phyloP scores from a whole-genome alignment of 257 asterid species.

The Cinchona pubescens region DNA sequence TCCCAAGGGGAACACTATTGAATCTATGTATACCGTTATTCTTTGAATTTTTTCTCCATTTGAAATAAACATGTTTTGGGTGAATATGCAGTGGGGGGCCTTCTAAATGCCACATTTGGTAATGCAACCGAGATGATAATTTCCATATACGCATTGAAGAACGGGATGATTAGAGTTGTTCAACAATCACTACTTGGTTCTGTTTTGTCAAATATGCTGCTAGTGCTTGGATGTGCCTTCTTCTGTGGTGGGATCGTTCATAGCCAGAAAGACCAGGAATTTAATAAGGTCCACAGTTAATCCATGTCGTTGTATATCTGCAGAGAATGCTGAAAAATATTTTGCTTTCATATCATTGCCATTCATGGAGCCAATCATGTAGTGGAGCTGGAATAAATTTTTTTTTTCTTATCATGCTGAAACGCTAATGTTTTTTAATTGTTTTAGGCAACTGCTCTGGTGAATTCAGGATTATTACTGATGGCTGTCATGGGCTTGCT shows the following conservation, averaged over 20 bases:
- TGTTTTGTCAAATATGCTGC: slow-evolving; percentile 91
- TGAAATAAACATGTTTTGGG: not conserved
- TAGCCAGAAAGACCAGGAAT: slow-evolving; percentile 64
- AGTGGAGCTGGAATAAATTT: not conserved
- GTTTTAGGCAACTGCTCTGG: slow-evolving; percentile 81
- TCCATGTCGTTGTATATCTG: not conserved
- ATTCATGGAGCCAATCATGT: not conserved
- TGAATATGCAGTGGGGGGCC: slow-evolving; percentile 80
- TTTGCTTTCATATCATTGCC: slow-evolving; percentile 15
- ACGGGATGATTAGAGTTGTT: slow-evolving; percentile 90
- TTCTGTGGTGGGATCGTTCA: slow-evolving; percentile 85
- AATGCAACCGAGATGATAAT: slow-evolving; percentile 98
- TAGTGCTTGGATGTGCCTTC: slow-evolving; percentile 98
- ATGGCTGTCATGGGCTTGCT: slow-evolving; percentile 97
- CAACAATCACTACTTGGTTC: slow-evolving; percentile 91
- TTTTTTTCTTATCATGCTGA: slow-evolving; percentile 4
- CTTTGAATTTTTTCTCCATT: not conserved
- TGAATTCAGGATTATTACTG: slow-evolving; percentile 84
- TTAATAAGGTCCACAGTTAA: slow-evolving; percentile 60
- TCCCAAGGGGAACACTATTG: not conserved
- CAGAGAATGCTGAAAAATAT: slow-evolving; percentile 12
- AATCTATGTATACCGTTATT: not conserved
- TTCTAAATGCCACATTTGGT: slow-evolving; percentile 93
- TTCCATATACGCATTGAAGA: slow-evolving; percentile 81
- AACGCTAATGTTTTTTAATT: slow-evolving; percentile 28